A percentile compares a stretch with the other conserved stretches of the same genome.
These are phyloP conservation scores for Coelastrella sp. DNA, from an alignment of 139 green algal genomes.

Conservation along the genomic window DNA sequence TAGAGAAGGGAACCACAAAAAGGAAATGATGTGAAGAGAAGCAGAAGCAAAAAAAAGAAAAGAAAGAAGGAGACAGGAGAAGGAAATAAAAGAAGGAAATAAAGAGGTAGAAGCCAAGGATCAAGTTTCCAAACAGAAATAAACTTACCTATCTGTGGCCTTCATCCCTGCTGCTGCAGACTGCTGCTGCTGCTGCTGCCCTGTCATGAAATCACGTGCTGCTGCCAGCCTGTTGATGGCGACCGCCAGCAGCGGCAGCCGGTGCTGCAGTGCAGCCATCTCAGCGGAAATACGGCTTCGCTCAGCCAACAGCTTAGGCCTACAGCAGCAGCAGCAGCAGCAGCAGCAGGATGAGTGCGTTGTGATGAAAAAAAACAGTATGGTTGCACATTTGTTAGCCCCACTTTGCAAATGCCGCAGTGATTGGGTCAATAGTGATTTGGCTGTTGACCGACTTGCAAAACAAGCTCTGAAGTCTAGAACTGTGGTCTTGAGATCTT, in stretches of 20 bases:
- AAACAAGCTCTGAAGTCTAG: no score
- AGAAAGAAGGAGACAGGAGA: no score
- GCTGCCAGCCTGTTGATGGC: slow-evolving; percentile 39
- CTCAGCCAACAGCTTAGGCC: slow-evolving; percentile 16
- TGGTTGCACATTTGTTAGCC: neutral
- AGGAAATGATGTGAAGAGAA: no score
- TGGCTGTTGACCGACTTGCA: no score
- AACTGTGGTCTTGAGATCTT: no score
- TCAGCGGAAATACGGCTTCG: slow-evolving; percentile 2
- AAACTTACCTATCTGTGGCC: neutral
- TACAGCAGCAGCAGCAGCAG: slow-evolving; percentile 9
- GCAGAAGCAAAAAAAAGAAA: neutral
- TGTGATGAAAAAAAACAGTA: no score
- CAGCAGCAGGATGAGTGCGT: neutral
- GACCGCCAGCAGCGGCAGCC: slow-evolving; percentile 36
- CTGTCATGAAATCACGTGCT: neutral
- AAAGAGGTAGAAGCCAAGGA: neutral
- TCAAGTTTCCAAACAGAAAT: neutral
- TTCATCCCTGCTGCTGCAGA: neutral
- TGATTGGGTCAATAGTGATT: no score
- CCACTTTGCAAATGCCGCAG: neutral
- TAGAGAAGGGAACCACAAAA: no score
- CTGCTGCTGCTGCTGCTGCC: neutral
- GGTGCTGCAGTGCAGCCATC: neutral
- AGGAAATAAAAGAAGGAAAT: neutral